Base-by-base conservation (phyloP, 108 stramenopile genomes). In the Bacterosira constricta region DNA sequence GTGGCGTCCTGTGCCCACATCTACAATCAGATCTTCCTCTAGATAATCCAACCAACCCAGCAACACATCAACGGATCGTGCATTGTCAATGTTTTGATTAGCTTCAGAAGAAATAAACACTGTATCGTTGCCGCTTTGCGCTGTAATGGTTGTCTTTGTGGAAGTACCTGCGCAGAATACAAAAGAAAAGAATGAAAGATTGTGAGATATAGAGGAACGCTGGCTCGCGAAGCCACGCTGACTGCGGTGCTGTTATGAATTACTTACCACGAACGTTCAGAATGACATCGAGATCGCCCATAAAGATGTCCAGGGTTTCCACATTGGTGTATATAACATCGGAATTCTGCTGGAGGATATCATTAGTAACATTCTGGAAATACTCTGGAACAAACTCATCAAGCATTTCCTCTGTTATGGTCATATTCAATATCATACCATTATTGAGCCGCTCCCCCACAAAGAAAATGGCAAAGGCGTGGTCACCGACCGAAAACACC, bases 41-140 rank as follows among this genome's bases (percentile, higher is more conserved):
- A 80, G 6, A 32, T 80, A 80, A 57, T 80, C 79, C 25, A 80
- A 50, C 45, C 36, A 42, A 38, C 79, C 79, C 30, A 62, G 45
- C 31, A 80, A 54, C 31, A 61, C 57, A 38, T 80, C 79, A 8
- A 69, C 59, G 10, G 54, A 13, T 13, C 18, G 11, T 13, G 79
- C 55, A 44, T 41, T 80, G 15, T 20, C 21, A 37, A 35, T 13
- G 34, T 73, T 60, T 50, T 80, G 52, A 62, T 74, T 62, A 17
- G 79, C 79, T 60, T 80, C 79, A 6, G 79, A 80, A 12, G 71
- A 66, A 18, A 80, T 44, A 38, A 80, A 80, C 12, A 80, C 44
- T 37, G 63, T 59, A 57, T 80, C 79, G 41, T 80, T 44, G 18
- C 45, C 73, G 18, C 30, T 37, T 26, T 73, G 66, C 12, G 59